Evolutionary conservation across 2,329 filamentous ascomycete genomes (phyloP), one percentile per base, ranked within the genome.

Genomic region (Myriosclerotinia scirpicola): DNA sequence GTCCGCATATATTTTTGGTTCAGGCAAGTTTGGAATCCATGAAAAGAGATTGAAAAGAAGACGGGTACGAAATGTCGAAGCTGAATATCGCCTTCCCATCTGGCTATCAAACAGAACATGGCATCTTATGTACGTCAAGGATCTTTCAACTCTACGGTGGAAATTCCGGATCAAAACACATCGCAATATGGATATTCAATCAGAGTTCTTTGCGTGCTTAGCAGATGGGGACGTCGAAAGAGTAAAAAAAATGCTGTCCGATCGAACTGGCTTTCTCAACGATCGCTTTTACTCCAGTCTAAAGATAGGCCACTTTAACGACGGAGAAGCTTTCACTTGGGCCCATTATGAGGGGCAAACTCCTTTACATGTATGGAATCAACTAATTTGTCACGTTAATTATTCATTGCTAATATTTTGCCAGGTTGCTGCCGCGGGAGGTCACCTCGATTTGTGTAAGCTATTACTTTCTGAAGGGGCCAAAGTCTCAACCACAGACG

Each of bases 231-330:
- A 69, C 54, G 0, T 71, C 40, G 2, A 9, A 20, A 8, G 15
- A 26, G 63, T 69, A 38, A 61, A 56, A 2, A 38, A 66, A 3
- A 67, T 70, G 56, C n/a, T 69, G 4, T 26, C 3, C 15, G 62
- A 64, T 15, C 48, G 38, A 14, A 58, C 67, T 42, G 66, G 26
- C 5, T 69, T 59, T 54, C 2, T 63, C 17, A 44, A 63, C 38
- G 60, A 54, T 54, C n/a, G 3, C 3, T 54, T 63, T 2, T 12
- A 56, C n/a, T 9, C 1, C 4, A 40, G 11, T 4, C 34, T 7
- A 14, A 0, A 12, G 14, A 40, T 58, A 48, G 1, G 2, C 17
- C 42, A 55, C 6, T 64, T 48, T 34, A 46, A 60, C 34, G 4
- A 46, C 20, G 17, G 20, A n/a, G 44, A 8, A n/a, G 2, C 5